Conservation (phyloP, 306 rosid species). For the Rubus idaeus region DNA sequence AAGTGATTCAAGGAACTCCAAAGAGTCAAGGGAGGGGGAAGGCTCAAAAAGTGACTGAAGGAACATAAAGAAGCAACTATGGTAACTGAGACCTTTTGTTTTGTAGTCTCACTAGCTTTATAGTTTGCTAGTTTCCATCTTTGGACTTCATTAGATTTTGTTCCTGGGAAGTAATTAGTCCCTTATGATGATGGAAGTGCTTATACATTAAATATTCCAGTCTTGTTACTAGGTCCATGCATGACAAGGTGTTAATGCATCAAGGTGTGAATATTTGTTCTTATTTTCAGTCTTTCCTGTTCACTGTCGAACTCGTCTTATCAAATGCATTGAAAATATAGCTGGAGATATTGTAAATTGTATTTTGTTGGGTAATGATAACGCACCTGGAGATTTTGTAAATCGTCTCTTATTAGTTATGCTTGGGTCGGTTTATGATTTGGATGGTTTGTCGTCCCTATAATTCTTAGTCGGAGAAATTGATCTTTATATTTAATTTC, state of each 20-base stretch:
- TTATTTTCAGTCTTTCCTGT: background rate
- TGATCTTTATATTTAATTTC: background rate
- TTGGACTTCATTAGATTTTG: background rate
- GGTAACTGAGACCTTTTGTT: background rate
- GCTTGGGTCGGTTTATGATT: background rate
- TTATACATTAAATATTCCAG: background rate
- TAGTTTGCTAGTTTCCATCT: background rate
- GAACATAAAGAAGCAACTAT: background rate
- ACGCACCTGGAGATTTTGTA: too few species aligned
- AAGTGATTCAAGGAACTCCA: background rate
- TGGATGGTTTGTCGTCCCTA: background rate
- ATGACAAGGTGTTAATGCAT: background rate
- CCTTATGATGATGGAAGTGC: too few species aligned
- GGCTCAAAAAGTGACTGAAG: constrained; percentile 6
- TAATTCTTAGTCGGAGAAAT: background rate
- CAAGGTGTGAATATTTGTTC: background rate
- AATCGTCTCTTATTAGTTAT: background rate
- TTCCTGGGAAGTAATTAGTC: background rate
- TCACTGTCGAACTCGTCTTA: background rate
- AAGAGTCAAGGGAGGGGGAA: background rate
- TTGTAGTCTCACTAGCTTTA: background rate
- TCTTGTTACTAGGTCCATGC: background rate
- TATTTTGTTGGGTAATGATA: background rate
- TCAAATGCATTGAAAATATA: background rate
- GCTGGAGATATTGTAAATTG: background rate